These are phyloP conservation scores for Candida nemodendra DNA, from an alignment of 805 yeast genomes.

Conservation along the genomic window DNA sequence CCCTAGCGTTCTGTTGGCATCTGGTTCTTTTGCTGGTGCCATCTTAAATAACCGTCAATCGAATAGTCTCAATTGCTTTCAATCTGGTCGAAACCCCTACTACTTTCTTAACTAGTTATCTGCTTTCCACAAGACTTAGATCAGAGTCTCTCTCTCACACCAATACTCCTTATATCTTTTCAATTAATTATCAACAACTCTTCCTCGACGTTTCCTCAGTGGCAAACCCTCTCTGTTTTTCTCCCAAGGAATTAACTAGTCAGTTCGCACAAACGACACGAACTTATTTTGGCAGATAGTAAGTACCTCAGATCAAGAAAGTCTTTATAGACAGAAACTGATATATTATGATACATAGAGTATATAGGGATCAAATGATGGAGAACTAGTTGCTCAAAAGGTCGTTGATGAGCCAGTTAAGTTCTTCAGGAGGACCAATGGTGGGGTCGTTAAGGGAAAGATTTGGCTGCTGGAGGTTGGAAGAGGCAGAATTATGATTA, in stretches of 20 bases:
- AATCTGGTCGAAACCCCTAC: too few species aligned
- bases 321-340: too few species aligned
- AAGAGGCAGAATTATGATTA: constrained; percentile 2
- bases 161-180: too few species aligned
- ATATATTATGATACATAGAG: constrained; percentile 3
- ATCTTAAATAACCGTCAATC: too few species aligned
- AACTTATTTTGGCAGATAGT: constrained; percentile 13
- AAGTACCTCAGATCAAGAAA: too few species aligned
- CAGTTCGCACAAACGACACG: constrained; percentile 11
- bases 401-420: constrained; percentile 70
- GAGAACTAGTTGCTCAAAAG: constrained; percentile 40
- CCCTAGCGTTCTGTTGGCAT: constrained; percentile 11
- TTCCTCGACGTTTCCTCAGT: too few species aligned
- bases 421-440: constrained; percentile 56
- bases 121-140: too few species aligned
- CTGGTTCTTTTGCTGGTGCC: constrained; percentile 27
- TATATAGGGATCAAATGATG: too few species aligned
- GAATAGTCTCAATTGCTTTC: too few species aligned
- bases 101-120: too few species aligned
- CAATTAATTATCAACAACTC: too few species aligned
- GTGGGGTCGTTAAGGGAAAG: constrained; percentile 27
- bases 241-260: constrained; percentile 1
- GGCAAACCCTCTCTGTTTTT: constrained; percentile 17
- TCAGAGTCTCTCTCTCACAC: too few species aligned
- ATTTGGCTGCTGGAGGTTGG: constrained; percentile 19